Evolutionary conservation across 2,329 filamentous ascomycete species (phyloP).

Genomic region (Phoma sp.): DNA sequence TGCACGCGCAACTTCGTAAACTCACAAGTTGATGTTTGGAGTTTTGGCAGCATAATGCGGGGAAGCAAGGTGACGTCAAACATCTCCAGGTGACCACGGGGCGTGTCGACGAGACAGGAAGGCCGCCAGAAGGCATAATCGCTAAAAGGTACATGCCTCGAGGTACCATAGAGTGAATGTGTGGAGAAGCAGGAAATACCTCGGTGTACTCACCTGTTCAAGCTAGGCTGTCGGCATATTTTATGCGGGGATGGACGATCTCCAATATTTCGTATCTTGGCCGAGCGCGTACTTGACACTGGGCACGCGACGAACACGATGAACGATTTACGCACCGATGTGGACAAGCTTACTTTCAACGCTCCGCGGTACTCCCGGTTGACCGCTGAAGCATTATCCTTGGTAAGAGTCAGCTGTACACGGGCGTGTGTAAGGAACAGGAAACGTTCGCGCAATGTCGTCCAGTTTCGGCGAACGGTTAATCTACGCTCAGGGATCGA

Average conservation of each 20-base stretch:
- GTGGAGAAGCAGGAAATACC: conserved; percentile 12
- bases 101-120: conserved; percentile 13
- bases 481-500: conserved; percentile 1
- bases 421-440: conserved; percentile 26
- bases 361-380: background rate
- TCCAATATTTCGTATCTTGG: conserved; percentile 18
- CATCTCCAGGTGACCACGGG: conserved; percentile 15
- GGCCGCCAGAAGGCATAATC: conserved; percentile 4
- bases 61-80: conserved; percentile 17
- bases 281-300: conserved; percentile 6
- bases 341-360: background rate
- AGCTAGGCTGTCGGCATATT: conserved; percentile 16
- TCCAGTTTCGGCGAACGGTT: conserved; percentile 8
- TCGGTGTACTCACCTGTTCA: conserved; percentile 18
- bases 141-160: conserved; percentile 10
- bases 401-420: conserved; percentile 20
- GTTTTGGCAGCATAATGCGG: conserved; percentile 4
- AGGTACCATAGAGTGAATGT: background rate
- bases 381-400: background rate
- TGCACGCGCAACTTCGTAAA: background rate
- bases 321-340: conserved; percentile 2
- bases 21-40: background rate
- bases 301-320: conserved; percentile 10
- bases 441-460: conserved; percentile 10
- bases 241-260: conserved; percentile 25